Evolutionary conservation across 106 monocot species (phyloP).

Genomic region (Dendrobium nobile): DNA sequence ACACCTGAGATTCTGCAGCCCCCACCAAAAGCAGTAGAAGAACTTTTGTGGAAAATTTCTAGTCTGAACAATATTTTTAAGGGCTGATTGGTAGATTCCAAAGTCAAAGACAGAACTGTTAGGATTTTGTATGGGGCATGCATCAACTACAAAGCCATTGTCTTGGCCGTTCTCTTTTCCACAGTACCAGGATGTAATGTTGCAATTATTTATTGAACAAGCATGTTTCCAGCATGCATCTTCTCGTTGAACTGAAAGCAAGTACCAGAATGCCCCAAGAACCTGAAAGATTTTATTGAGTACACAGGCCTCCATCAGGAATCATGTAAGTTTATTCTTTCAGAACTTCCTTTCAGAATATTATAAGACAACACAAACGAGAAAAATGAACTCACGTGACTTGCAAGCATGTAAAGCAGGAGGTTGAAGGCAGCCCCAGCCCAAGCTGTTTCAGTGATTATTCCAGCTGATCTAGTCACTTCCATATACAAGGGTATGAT

Average conservation of each 20-base stretch:
- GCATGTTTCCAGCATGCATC: constrained; percentile 65
- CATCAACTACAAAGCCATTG: constrained; percentile 15
- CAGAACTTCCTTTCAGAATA: neutral
- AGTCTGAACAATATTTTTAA: constrained; percentile 56
- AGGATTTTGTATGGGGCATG: constrained; percentile 35
- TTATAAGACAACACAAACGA: neutral
- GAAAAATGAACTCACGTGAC: constrained; percentile 64
- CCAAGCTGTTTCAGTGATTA: constrained; percentile 90
- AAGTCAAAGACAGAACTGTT: constrained; percentile 35
- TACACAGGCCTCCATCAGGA: neutral
- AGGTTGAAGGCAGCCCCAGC: constrained; percentile 93
- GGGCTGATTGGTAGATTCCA: constrained; percentile 61
- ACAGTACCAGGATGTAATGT: constrained; percentile 42
- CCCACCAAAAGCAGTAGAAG: constrained; percentile 96
- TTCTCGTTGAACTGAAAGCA: constrained; percentile 78
- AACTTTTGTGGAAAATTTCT: constrained; percentile 54
- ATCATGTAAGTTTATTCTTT: neutral
- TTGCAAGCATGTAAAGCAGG: constrained; percentile 91
- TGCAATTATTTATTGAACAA: constrained; percentile 27
- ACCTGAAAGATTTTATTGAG: constrained; percentile 30
- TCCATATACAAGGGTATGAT: constrained; percentile 76
- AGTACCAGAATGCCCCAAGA: constrained; percentile 91
- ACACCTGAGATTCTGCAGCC: constrained; percentile 83
- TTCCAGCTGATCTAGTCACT: constrained; percentile 80
- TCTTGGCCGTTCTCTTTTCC: neutral